Percentiles rank a stretch among this genome's conserved stretches.
Conservation (phyloP, 2,329 filamentous ascomycete species). For the Calonectria hongkongensis region DNA sequence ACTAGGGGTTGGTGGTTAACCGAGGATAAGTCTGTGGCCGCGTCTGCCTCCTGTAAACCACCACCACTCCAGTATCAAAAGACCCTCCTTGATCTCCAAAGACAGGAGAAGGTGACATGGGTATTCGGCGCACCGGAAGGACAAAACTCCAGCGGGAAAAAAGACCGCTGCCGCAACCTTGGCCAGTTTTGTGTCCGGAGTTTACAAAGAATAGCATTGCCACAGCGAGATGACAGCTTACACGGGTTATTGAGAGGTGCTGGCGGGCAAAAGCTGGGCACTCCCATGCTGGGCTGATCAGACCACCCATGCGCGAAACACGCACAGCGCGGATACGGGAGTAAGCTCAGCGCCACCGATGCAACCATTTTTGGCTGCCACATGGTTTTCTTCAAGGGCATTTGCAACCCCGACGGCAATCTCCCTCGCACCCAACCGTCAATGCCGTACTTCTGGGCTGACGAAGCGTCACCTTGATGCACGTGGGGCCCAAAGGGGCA, state of each 20-base stretch:
- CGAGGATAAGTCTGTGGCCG: constrained; percentile 49
- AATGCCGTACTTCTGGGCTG: constrained; percentile 34
- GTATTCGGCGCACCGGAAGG: constrained; percentile 5
- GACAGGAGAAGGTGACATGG: constrained; percentile 2
- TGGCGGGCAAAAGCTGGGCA: constrained; percentile 34
- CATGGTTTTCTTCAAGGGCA: constrained; percentile 31
- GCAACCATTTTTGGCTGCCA: constrained; percentile 36
- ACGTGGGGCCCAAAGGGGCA: background rate
- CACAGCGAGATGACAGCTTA: constrained; percentile 13
- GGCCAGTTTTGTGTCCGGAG: background rate
- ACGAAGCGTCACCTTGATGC: constrained; percentile 15
- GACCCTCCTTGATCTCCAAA: constrained; percentile 9
- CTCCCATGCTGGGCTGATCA: constrained; percentile 39
- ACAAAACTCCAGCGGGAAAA: background rate
- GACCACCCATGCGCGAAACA: constrained; percentile 38
- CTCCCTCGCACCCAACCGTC: constrained; percentile 25
- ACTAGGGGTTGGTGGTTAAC: constrained; percentile 48
- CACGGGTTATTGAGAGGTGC: constrained; percentile 13
- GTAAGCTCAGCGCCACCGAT: constrained; percentile 41
- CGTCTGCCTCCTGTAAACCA: constrained; percentile 12
- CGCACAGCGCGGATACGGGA: constrained; percentile 23
- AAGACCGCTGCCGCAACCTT: background rate
- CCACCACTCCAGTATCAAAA: background rate
- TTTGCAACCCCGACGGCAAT: constrained; percentile 30
- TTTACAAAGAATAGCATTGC: constrained; percentile 3